Evolutionary conservation across 495 filamentous ascomycete species (phyloP), one percentile per base, ranked within the genome.

Genomic region (Hypoxylon rickii): DNA sequence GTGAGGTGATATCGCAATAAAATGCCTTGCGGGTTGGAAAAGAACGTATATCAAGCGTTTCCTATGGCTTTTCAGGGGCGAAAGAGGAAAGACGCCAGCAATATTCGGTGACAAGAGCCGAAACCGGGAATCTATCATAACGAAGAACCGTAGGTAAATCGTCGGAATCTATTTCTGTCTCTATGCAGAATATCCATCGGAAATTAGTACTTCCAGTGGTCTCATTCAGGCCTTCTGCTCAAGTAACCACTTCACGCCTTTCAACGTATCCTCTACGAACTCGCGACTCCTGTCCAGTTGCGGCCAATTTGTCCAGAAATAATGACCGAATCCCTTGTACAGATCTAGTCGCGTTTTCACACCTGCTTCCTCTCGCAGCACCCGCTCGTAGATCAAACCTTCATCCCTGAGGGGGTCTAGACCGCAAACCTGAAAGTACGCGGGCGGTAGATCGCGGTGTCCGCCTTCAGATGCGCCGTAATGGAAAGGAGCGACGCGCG

Each of bases 291-390:
- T 58, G 1, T 57, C 52, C 7, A 65, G 21, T 20, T 62, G 37
- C 21, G 63, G 63, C 47, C 40, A 70, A 22, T 64, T 69, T 1
- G 61, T 63, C 76, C 73, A 76, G 32, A 76, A 76, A 7, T 69
- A 68, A 66, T 79, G 73, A 16, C 71, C 72, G n/a, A 77, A 64
- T 0, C 75, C 76, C 39, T 71, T 68, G 47, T 74, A 79, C 1
- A 77, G 10, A 57, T 73, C 69, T 10, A 69, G 22, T 38, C 52
- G 44, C 7, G 74, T 76, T 48, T 62, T 53, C 7, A 76, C 52
- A 0, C 65, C 64, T 7, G 44, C 57, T 7, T 73, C 65, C 33
- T 71, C 68, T 19, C 64, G 65, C 44, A 79, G 51, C 10, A 76
- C 46, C 40, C 65, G 48, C 42, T 75, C 74, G 49, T 76, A 76